Base-by-base conservation (phyloP, 306 rosid genomes). In the Vigna hirtella region DNA sequence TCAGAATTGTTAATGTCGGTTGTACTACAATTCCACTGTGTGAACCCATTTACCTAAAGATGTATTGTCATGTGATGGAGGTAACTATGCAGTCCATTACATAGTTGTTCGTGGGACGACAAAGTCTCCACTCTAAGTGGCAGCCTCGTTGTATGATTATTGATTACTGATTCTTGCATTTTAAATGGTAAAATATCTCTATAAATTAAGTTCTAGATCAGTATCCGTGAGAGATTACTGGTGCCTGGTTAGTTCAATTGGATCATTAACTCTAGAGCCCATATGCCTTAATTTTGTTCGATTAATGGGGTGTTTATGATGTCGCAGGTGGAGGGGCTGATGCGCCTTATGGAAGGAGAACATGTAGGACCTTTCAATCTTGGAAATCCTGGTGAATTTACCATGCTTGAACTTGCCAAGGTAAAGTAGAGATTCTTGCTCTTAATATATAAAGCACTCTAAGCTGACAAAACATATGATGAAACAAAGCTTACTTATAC, bases 341-440 rank as follows among this genome's bases (percentile, higher is more conserved):
- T 57, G 64, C 64, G 64, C 64, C 64, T 57, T 4, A 57, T 57
- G 64, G 64, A 52, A 52, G 58, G 26, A 52, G 24, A 52, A 52
- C 58, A 50, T 16, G 22, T 50, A 20, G 56, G 56, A 20, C 97
- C 98, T 66, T 93, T 93, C 84, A 93, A 93, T 84, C 98, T 93
- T 28, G 98, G 98, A 68, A 93, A 93, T 82, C 98, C 97, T 8
- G 93, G 97, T 62, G 98, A 93, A 90, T 93, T 93, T 91, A 93
- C 97, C 82, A 93, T 93, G 98, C 90, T 93, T 72, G 98, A 93
- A 81, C 98, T 93, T 52, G 98, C 98, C 32, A 9, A 55, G 62
- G 62, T 55, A 55, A 20, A 18, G 30, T 55, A 3, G 30, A 18
- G 30, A 17, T 52, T 49, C 51, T 3, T 47, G 50, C 51, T 47